phyloP scores from a whole-genome alignment of 495 filamentous ascomycete species.

The Cercophora newfieldiana region DNA sequence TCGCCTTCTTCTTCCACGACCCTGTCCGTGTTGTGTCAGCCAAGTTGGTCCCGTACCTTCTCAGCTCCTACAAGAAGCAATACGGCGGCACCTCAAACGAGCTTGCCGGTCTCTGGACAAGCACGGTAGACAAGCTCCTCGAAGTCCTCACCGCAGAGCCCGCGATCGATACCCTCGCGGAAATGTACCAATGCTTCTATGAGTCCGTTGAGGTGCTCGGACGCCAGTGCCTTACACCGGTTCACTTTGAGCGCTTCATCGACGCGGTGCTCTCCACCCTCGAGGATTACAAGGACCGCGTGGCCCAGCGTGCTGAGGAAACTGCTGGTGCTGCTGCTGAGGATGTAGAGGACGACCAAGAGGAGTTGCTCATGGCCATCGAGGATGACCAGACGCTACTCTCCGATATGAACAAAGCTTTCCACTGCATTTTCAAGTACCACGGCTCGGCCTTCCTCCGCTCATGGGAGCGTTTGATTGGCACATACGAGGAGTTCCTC shows the following conservation, averaged over 20 bases:
- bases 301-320: slow-evolving; percentile 72
- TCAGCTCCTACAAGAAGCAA: slow-evolving; percentile 89
- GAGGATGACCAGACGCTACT: slow-evolving; percentile 97
- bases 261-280: slow-evolving; percentile 78
- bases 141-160: slow-evolving; percentile 95
- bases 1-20: slow-evolving; percentile 99
- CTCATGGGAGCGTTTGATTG: slow-evolving; percentile 79
- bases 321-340: slow-evolving; percentile 63
- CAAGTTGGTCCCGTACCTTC: slow-evolving; percentile 89
- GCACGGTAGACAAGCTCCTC: slow-evolving; percentile 84
- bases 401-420: slow-evolving; percentile 99
- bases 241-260: slow-evolving; percentile 85
- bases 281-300: slow-evolving; percentile 87
- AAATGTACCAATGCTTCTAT: slow-evolving; percentile 99
- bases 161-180: slow-evolving; percentile 91
- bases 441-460: slow-evolving; percentile 81
- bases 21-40: slow-evolving; percentile 94
- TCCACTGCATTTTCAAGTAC: slow-evolving; percentile 98
- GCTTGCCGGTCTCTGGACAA: slow-evolving; percentile 77
- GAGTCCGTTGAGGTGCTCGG: slow-evolving; percentile 95
- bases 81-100: slow-evolving; percentile 75
- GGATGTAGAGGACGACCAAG: slow-evolving; percentile 79
- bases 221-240: slow-evolving; percentile 70
- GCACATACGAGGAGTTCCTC: slow-evolving; percentile 83
- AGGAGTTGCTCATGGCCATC: slow-evolving; percentile 82